Evolutionary conservation across 352 stramenopile genomes (phyloP), one percentile per base, ranked within the genome.

Genomic region (Phytophthora brassicae): DNA sequence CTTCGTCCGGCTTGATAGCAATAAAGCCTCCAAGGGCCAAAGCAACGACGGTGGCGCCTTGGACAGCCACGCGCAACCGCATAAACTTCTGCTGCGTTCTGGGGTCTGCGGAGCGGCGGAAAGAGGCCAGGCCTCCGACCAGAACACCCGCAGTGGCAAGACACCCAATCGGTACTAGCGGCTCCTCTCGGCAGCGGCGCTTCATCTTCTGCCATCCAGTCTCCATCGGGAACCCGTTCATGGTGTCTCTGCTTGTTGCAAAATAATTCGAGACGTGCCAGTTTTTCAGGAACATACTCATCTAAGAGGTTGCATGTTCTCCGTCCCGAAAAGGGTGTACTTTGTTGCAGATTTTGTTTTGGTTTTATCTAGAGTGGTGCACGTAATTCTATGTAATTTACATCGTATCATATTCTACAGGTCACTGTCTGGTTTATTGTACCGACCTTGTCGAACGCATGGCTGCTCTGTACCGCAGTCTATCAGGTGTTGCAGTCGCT

Each of bases 31-130:
- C 81, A 36, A 91, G 57, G n/a, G 79, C 69, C 53, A 89, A 57
- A 4, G 79, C 81, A 17, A 87, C 57, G 9, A 94, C 81, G 6
- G 85, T 94, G 17, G 79, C 80, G 46, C 85, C 85, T 44, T 94
- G 85, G 20, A 83, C 83, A 8, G 79, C 49, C 35, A 94, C 78
- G 17, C 85, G 79, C 39, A 86, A 71, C 44, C 85, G 83, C 85
- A 94, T 94, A 70, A 77, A 92, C 50, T 79, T 81, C 68, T 94
- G 83, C 72, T 94, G 85, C n/a, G 81, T 91, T 26, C 59, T 68
- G 23, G 77, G 68, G 57, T 94, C 83, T 17, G 82, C 77, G 16
- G 78, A 77, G 33, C 72, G 75, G 28, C 81, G 70, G 59, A 94
- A 94, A 17, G 81, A 89, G 14, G 74, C 69, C 55, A 94, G 59